Base-by-base conservation (phyloP, 768 basidiomycete genomes). In the Termitomyces sp. region DNA sequence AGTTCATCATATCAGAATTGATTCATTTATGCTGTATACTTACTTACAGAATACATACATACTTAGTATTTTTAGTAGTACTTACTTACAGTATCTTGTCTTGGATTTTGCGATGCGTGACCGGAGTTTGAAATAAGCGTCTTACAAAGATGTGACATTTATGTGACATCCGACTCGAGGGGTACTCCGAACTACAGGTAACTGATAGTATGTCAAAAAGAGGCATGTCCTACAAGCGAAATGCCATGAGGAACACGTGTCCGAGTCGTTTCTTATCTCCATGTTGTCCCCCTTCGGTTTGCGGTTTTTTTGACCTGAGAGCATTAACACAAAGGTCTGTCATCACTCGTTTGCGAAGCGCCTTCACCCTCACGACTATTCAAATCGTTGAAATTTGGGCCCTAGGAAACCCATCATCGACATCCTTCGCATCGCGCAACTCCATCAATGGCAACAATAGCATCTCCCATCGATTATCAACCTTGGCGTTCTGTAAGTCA, bases 281-380 rank as follows among this genome's bases (percentile, higher is more conserved):
- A 9, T n/a, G 33, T 54, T 54, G n/a, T 16, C 31, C 9, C 12
- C 9, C 27, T 6, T 33, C 6, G 33, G 27, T 39, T 48, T 48
- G 55, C 34, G 13, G 36, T 20, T 8, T 49, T 3, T 30, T 27
- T 13, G 5, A 44, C 27, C 45, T 9, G 18, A 24, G 11, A 33
- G 11, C 33, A 2, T n/a, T 33, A 33, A 33, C 9, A 20, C 34
- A 27, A 27, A 27, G 27, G 27, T 27, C 27, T 27, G 50, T 5
- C 9, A 8, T 24, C 39, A 31, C 20, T 20, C 18, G 48, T 53
- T n/a, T 58, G 44, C 20, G 22, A 42, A 3, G 50, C 54, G 11
- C 56, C 61, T 50, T 57, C 51, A 54, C 58, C 20, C 50, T 54
- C 20, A 42, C 54, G 1, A 47, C 50, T 11, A 12, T 56, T 20